Base-by-base conservation (phyloP, 352 stramenopile genomes). In the Globisporangium perplexum region DNA sequence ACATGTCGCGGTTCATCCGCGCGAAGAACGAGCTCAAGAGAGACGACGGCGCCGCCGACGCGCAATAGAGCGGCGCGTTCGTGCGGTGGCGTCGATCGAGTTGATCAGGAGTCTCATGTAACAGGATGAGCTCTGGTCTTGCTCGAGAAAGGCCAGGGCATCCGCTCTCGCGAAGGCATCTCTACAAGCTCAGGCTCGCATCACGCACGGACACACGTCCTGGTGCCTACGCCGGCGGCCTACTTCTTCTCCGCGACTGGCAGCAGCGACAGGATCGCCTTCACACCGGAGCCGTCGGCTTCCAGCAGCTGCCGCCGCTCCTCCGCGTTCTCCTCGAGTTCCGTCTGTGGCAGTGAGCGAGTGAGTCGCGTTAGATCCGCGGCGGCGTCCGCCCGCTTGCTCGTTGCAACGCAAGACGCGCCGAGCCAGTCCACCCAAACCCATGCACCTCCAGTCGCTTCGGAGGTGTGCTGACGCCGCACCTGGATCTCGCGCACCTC, bases 1-100 rank as follows among this genome's bases (percentile, higher is more conserved):
- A 88, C 59, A 90, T 92, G 79, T 93, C 83, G 7, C 64, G 75
- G 30, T 93, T 77, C 58, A 92, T 93, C 65, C 77, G 74, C 23
- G 67, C 63, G 46, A 93, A 93, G 57, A 90, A 90, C 45, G 65
- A 74, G 53, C 51, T 28, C 14, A 50, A 51, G 36, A 38, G 26
- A 8, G 30, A 22, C n/a, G n/a, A 20, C 11, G 28, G 17, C 4
- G 4, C 15, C 8, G 14, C 26, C 11, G 15, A 43, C 31, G 48
- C 55, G 41, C 47, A 24, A 24, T 42, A 48, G 43, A 20, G 22
- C 33, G 33, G 14, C 11, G 31, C 15, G 31, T 38, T 12, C n/a
- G n/a, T n/a, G n/a, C 10, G 31, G 31, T 38, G 31, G 31, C 4
- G 8, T 12, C 12, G 33, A 39, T 39, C 18, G 33, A 35, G 30